Percentiles rank a stretch among this genome's conserved stretches.
Evolutionary conservation across 805 yeast genomes (phyloP).

Genomic region (Wickerhamia fluorescens): DNA sequence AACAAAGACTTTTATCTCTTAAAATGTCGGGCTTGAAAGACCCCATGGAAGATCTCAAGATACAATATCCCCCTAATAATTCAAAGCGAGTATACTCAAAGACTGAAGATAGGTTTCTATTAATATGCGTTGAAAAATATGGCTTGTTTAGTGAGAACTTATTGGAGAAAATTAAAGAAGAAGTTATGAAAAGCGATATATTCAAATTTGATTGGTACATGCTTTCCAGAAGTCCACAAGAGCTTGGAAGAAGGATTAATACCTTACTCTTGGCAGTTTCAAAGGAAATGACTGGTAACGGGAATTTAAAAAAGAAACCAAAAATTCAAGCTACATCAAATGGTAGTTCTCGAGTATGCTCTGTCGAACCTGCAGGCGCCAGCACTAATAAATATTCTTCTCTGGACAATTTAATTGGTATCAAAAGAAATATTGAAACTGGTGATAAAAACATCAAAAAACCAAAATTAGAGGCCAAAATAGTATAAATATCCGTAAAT

Average conservation of each 20-base stretch:
- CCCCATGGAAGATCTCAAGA: slow-evolving; percentile 55
- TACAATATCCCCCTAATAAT: slow-evolving; percentile 78
- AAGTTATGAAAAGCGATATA: slow-evolving; percentile 49
- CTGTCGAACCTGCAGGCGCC: slow-evolving; percentile 36
- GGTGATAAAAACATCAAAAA: too few species aligned
- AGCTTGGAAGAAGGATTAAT: slow-evolving; percentile 60
- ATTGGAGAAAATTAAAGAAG: slow-evolving; percentile 59
- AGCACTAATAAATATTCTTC: too few species aligned
- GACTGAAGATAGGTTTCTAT: slow-evolving; percentile 61
- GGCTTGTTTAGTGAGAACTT: slow-evolving; percentile 57
- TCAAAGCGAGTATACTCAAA: slow-evolving; percentile 68
- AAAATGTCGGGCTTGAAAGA: slow-evolving; percentile 49
- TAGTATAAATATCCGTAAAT: too few species aligned
- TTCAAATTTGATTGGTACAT: slow-evolving; percentile 73
- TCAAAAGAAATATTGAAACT: too few species aligned
- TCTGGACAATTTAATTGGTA: too few species aligned
- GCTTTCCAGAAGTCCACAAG: slow-evolving; percentile 64
- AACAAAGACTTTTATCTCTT: slow-evolving; percentile 45
- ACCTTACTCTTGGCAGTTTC: slow-evolving; percentile 63
- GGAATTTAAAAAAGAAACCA: slow-evolving; percentile 28
- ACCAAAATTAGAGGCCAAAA: too few species aligned
- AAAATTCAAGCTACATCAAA: too few species aligned
- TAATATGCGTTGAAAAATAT: slow-evolving; percentile 53
- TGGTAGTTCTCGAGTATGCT: slow-evolving; percentile 26
- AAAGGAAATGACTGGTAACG: slow-evolving; percentile 59